A percentile compares a stretch with the other conserved stretches of the same genome.
These are phyloP conservation scores for Cercospora sp. DNA, from an alignment of 2,329 filamentous ascomycete genomes.

Conservation along the genomic window DNA sequence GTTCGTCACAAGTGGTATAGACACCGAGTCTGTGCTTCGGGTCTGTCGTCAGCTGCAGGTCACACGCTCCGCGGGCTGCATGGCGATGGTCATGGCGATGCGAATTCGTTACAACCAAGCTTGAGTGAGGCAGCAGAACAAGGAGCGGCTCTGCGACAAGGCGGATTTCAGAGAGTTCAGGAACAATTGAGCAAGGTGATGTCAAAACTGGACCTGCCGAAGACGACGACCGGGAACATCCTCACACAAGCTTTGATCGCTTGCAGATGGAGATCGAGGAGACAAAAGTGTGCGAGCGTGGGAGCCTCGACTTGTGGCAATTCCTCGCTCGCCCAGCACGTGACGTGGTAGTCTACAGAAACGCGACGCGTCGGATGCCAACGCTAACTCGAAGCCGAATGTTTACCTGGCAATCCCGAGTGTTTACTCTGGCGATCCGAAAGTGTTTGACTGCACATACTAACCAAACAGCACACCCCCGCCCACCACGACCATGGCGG, in stretches of 20 bases:
- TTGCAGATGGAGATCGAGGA: background rate
- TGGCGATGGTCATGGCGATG: background rate
- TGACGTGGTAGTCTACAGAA: too few relatives aligned
- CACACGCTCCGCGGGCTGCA: background rate
- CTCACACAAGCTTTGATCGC: background rate
- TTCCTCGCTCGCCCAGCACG: too few relatives aligned
- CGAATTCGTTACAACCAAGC: background rate
- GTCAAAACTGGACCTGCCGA: constrained; percentile 9
- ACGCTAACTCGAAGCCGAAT: too few relatives aligned
- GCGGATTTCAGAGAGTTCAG: background rate
- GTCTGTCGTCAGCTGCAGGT: constrained; percentile 1
- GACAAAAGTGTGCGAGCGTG: background rate
- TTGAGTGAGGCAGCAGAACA: background rate
- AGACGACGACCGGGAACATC: constrained; percentile 6
- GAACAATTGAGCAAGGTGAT: constrained; percentile 3
- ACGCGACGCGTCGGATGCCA: too few relatives aligned
- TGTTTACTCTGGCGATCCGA: too few relatives aligned
- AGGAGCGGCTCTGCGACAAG: background rate
- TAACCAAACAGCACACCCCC: constrained; percentile 17
- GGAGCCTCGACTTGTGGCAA: background rate
- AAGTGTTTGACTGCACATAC: background rate
- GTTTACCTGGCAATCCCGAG: too few relatives aligned
- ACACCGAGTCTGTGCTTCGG: background rate
- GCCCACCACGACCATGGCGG: constrained; percentile 27
- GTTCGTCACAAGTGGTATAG: constrained; percentile 6